These are phyloP conservation scores for Fraxinus albicans DNA, from an alignment of 305 asterid species.

Conservation along the genomic window DNA sequence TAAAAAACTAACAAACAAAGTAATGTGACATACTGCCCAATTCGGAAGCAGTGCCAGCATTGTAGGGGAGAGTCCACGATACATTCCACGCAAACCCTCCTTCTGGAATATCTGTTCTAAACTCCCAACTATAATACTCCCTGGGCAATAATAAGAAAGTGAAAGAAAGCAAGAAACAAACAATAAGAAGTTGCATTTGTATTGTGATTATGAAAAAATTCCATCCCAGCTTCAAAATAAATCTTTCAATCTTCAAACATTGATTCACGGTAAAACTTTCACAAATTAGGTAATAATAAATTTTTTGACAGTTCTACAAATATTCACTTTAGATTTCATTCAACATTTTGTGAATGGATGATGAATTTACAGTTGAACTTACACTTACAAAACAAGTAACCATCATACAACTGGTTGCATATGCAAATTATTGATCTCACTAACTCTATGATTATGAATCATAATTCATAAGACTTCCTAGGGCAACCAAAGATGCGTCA, in stretches of 20 bases:
- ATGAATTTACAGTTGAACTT: neutral
- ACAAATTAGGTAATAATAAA: neutral
- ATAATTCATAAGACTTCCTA: neutral
- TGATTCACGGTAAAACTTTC: neutral
- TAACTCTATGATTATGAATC: neutral
- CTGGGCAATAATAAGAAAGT: conserved; percentile 39
- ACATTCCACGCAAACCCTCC: conserved; percentile 94
- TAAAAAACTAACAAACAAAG: neutral
- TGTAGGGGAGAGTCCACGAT: conserved; percentile 92
- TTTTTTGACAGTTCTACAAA: neutral
- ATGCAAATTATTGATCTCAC: neutral
- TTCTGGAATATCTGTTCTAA: conserved; percentile 80
- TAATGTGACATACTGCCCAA: conserved; percentile 73
- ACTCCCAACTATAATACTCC: conserved; percentile 84
- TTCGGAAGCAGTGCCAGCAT: conserved; percentile 87
- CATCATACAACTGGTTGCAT: conserved; percentile 1
- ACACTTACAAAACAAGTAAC: neutral
- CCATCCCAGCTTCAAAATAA: conserved; percentile 1
- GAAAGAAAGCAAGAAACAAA: conserved; percentile 21
- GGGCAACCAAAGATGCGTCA: neutral
- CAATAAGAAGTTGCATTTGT: neutral
- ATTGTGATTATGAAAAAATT: neutral
- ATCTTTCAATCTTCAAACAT: neutral
- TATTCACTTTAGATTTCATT: neutral
- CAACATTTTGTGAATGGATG: neutral